These are phyloP conservation scores for Chlorencoelia australis DNA, from an alignment of 2,329 filamentous ascomycete species.

Conservation along the genomic window DNA sequence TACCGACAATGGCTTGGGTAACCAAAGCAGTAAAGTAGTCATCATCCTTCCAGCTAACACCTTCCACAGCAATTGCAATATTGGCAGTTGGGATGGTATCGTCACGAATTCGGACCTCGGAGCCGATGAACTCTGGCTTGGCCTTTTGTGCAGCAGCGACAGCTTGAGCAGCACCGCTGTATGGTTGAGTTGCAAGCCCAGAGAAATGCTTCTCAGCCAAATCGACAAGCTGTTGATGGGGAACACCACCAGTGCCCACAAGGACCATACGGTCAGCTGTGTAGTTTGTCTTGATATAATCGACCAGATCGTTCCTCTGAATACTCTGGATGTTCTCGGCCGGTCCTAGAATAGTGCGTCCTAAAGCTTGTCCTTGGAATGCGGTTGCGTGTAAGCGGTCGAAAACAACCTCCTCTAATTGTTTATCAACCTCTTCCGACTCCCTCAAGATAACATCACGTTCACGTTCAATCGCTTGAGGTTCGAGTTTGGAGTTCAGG, in stretches of 20 bases:
- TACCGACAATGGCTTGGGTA: slow-evolving; percentile 96
- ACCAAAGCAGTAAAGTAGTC: slow-evolving; percentile 99
- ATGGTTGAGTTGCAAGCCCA: slow-evolving; percentile 63
- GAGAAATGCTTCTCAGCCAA: slow-evolving; percentile 95
- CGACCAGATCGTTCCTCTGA: slow-evolving; percentile 76
- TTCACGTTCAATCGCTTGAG: slow-evolving; percentile 87
- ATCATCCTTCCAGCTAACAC: slow-evolving; percentile 98
- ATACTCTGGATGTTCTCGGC: slow-evolving; percentile 98
- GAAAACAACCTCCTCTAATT: slow-evolving; percentile 98
- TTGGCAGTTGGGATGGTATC: slow-evolving; percentile 94
- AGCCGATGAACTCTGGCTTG: slow-evolving; percentile 92
- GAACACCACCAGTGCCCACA: slow-evolving; percentile 86
- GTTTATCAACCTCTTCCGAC: slow-evolving; percentile 99
- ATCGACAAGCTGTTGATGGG: slow-evolving; percentile 87
- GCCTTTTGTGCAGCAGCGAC: slow-evolving; percentile 63
- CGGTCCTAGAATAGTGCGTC: slow-evolving; percentile 94
- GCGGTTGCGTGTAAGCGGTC: slow-evolving; percentile 98
- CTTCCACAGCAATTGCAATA: slow-evolving; percentile 97
- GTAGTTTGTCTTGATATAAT: slow-evolving; percentile 99
- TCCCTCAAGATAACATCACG: slow-evolving; percentile 97
- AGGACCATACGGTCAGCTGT: slow-evolving; percentile 99
- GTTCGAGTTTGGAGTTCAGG: slow-evolving; percentile 97
- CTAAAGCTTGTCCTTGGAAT: slow-evolving; percentile 91
- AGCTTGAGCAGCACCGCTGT: slow-evolving; percentile 61
- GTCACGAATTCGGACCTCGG: slow-evolving; percentile 89